phyloP scores from a whole-genome alignment of 2,329 filamentous ascomycete species.

The Nigrospora oryzae region DNA sequence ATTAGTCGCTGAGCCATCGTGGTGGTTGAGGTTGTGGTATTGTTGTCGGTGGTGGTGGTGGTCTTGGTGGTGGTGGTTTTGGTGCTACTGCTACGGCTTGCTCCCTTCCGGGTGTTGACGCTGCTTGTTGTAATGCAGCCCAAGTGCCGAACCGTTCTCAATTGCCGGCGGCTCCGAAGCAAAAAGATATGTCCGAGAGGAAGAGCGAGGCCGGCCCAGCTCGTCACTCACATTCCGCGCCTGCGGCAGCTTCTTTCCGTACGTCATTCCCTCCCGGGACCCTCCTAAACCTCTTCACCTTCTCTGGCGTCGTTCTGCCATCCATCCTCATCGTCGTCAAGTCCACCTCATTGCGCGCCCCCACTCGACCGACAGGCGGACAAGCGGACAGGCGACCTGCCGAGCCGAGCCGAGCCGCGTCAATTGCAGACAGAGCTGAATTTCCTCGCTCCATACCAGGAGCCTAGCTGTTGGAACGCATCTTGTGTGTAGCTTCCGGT shows the following conservation, averaged over 20 bases:
- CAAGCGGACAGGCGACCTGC: too few relatives aligned
- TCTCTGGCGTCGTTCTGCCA: not conserved
- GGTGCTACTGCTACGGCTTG: too few relatives aligned
- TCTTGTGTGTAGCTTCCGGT: too few relatives aligned
- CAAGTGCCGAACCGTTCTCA: not conserved
- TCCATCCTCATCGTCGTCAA: not conserved
- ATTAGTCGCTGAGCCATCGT: too few relatives aligned
- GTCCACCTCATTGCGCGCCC: too few relatives aligned
- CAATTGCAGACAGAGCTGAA: too few relatives aligned
- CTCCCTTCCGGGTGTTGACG: not conserved
- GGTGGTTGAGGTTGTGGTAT: not conserved
- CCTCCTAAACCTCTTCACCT: not conserved
- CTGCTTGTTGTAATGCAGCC: not conserved
- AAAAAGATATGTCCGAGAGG: constrained; percentile 31
- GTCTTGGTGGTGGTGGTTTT: too few relatives aligned
- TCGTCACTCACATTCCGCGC: constrained; percentile 32
- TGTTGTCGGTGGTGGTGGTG: constrained; percentile 5
- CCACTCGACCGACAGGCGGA: too few relatives aligned
- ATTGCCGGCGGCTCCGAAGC: not conserved
- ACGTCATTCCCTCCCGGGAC: constrained; percentile 17
- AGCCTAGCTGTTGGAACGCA: too few relatives aligned
- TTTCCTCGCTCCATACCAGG: too few relatives aligned
- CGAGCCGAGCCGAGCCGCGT: too few relatives aligned
- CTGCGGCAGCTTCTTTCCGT: constrained; percentile 42
- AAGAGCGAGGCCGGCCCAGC: constrained; percentile 34